Evolutionary conservation across 305 asterid species (phyloP), one percentile per base, ranked within the genome.

Genomic region (Fraxinus xanthoxyloides): DNA sequence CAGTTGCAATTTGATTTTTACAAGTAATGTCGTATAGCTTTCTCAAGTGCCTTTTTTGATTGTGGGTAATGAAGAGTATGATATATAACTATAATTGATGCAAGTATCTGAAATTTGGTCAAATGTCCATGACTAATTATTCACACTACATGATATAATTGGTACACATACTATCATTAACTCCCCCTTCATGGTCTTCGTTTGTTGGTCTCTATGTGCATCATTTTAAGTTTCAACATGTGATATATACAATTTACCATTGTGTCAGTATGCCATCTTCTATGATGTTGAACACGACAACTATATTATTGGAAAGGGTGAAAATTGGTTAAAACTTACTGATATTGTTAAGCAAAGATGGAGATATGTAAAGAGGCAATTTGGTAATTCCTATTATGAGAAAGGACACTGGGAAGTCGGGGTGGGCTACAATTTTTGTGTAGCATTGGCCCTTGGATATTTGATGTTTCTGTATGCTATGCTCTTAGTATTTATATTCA

Each of bases 1-100:
- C 72, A 77, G 77, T 63, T 75, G 28, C 72, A 65, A 54, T 54
- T 54, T 76, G 76, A 75, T 17, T 35, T 73, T 26, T 30, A n/a
- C 24, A n/a, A 54, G 24, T 54, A 54, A 26, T 13, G 36, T 28
- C 2, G 4, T 13, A 12, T 69, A 54, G 63, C 63, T n/a, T 54
- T 54, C 63, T 54, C 9, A 54, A 54, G 63, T 54, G 63, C 10
- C n/a, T 54, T 54, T 30, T 54, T 54, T n/a, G 24, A 54, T 54
- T 54, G 24, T 54, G 23, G 63, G 63, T n/a, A 54, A 54, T 54
- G 63, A n/a, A 54, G 63, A 54, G 63, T 51, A 51, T n/a, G 24
- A 2, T 38, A n/a, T n/a, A 5, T 54, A 17, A 54, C 31, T 4
- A 26, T 30, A n/a, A 54, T 54, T 54, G 63, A 30, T 65, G 72